These are phyloP conservation scores for Nitzschia sp. DNA, from an alignment of 108 stramenopile species.

Conservation along the genomic window DNA sequence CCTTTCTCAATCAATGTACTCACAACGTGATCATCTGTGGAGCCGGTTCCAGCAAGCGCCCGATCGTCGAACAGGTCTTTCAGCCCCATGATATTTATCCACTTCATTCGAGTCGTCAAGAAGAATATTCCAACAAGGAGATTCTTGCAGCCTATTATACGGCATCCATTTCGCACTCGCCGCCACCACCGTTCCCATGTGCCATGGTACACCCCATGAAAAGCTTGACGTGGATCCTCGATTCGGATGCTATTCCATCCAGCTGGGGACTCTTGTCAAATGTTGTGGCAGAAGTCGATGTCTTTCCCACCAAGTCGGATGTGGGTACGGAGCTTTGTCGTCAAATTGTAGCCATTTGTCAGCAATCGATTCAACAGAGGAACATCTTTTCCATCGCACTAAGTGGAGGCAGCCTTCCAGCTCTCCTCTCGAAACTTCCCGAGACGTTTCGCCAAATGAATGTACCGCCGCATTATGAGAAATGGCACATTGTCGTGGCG, in stretches of 20 bases:
- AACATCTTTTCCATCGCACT: slow-evolving; percentile 78
- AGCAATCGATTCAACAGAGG: slow-evolving; percentile 29
- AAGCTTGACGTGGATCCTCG: slow-evolving; percentile 70
- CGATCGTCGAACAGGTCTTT: slow-evolving; percentile 62
- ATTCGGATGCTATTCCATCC: slow-evolving; percentile 49
- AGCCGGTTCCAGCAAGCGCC: slow-evolving; percentile 68
- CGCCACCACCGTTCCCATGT: slow-evolving; percentile 78
- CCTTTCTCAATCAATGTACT: slow-evolving; percentile 67
- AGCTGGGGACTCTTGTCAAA: not conserved
- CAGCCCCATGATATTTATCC: not conserved
- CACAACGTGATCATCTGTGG: slow-evolving; percentile 81
- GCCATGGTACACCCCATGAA: slow-evolving; percentile 60
- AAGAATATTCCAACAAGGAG: not conserved
- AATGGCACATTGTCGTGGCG: slow-evolving; percentile 89
- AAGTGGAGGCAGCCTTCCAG: slow-evolving; percentile 92
- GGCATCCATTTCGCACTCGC: slow-evolving; percentile 10
- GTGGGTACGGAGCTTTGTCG: not conserved
- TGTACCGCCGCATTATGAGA: slow-evolving; percentile 47
- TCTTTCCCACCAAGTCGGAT: not conserved
- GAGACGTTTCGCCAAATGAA: slow-evolving; percentile 31
- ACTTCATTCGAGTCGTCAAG: not conserved
- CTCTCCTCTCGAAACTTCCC: slow-evolving; percentile 50
- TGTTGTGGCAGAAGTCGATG: not conserved
- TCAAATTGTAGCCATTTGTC: not conserved
- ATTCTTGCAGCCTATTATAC: not conserved